Conservation (phyloP, 1,139 yeast genomes). For the Debaryomycetaceae sp. region DNA sequence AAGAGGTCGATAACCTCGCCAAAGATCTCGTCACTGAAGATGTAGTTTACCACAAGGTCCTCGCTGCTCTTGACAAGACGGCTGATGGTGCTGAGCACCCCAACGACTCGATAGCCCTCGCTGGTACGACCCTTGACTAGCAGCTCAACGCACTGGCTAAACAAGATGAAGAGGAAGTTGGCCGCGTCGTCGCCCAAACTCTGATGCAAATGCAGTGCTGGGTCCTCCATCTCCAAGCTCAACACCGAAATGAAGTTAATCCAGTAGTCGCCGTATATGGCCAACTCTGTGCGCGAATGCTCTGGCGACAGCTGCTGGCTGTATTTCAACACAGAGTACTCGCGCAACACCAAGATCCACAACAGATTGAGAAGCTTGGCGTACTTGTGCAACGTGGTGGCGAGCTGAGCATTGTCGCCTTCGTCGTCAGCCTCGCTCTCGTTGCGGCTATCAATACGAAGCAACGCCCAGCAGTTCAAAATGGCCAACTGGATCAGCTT, state of each 20-base stretch:
- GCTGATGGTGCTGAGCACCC: conserved; percentile 50
- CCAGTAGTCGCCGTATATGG: conserved; percentile 68
- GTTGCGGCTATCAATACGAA: conserved; percentile 42
- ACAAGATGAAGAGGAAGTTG: conserved; percentile 74
- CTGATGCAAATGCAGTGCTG: conserved; percentile 27
- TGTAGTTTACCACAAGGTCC: conserved; percentile 48
- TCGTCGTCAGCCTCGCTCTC: conserved; percentile 28
- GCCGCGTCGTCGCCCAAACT: conserved; percentile 59
- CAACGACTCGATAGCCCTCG: conserved; percentile 32
- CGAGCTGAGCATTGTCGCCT: conserved; percentile 31
- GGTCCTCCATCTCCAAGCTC: conserved; percentile 55
- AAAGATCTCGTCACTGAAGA: conserved; percentile 68
- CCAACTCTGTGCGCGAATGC: conserved; percentile 38
- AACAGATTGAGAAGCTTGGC: conserved; percentile 60
- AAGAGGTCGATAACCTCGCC: conserved; percentile 72
- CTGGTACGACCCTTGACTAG: conserved; percentile 37
- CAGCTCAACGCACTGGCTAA: conserved; percentile 81
- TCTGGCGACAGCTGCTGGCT: conserved; percentile 33
- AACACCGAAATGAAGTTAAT: conserved; percentile 73
- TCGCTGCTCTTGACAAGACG: conserved; percentile 56
- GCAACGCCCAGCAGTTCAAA: conserved; percentile 84
- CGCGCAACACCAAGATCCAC: conserved; percentile 76
- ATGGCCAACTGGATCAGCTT: conserved; percentile 66
- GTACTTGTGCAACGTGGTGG: conserved; percentile 53
- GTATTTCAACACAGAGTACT: conserved; percentile 66